Evolutionary conservation across 345 rosid genomes (phyloP), one percentile per base, ranked within the genome.

Genomic region (Hibiscus mutabilis): DNA sequence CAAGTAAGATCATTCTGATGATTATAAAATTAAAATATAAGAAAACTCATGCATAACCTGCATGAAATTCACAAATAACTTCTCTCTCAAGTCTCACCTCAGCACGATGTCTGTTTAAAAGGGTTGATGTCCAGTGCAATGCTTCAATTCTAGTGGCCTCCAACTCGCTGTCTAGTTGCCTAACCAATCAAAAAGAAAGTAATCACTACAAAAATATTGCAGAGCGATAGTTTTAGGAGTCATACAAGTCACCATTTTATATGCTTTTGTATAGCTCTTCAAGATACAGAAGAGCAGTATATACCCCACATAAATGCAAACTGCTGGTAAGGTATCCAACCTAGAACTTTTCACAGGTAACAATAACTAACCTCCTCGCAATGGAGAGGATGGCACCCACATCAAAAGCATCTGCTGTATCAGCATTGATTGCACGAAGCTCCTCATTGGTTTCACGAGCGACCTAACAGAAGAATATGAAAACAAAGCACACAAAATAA

Each of bases 391-490:
- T 92, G 74, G 98, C 86, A 18, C 86, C 86, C 60, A 96, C 96
- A 79, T 85, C 92, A 72, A 87, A 92, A 69, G 92, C 96, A 78
- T 91, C 99, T 0, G 88, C 84, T 70, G 99, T 93, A 74, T 87
- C 95, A 60, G 90, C 93, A 74, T 78, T 81, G 71, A 89, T 88
- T 66, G 89, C 84, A 78, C 95, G 95, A 75, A 96, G 97, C 76
- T 91, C 98, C 86, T 96, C 98, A 82, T 96, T 96, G 56, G 98
- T 96, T 85, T 96, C 99, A 70, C 96, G 94, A 80, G 99, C 95
- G 81, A 91, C 99, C 99, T 96, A 63, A 71, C 51, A 35, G 59
- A 69, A 25, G 47, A 64, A 70, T 13, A 51, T 56, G 52, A 37
- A 67, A 75, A 51, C 52, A 72, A 55, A 27, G 13, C 49, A 44